These are phyloP conservation scores for Lecanosticta acicola DNA, from an alignment of 2,329 filamentous ascomycete genomes.

Conservation along the genomic window DNA sequence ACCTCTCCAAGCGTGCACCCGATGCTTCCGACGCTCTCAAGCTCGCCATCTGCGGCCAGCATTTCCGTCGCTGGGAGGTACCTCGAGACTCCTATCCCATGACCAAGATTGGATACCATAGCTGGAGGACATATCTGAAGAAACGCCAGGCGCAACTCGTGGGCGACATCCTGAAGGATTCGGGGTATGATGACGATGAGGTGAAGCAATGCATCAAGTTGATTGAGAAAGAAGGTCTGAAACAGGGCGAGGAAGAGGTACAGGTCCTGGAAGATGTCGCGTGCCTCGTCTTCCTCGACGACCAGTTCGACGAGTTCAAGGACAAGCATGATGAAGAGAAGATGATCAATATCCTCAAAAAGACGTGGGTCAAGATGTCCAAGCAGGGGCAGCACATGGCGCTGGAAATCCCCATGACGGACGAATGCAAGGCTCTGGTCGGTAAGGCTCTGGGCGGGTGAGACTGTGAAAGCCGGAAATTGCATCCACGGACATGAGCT, in stretches of 20 bases:
- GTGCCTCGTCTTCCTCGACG: constrained; percentile 80
- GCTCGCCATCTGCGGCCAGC: constrained; percentile 76
- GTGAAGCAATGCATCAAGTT: constrained; percentile 60
- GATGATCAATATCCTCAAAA: constrained; percentile 62
- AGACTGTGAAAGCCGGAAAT: not conserved
- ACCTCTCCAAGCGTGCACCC: constrained; percentile 58
- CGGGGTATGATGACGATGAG: constrained; percentile 49
- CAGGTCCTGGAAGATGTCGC: constrained; percentile 80
- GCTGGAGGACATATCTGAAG: constrained; percentile 70
- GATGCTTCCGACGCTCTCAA: constrained; percentile 61
- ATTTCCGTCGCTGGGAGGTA: constrained; percentile 81
- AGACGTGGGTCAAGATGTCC: constrained; percentile 75
- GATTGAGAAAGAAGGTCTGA: constrained; percentile 72
- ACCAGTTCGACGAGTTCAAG: constrained; percentile 79
- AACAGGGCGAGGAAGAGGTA: constrained; percentile 56
- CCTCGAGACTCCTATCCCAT: constrained; percentile 67
- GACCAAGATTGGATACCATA: constrained; percentile 69
- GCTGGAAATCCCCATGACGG: constrained; percentile 60
- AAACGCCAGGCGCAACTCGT: constrained; percentile 65
- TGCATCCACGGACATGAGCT: too few species aligned
- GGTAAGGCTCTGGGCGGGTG: constrained; percentile 51
- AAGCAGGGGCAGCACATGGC: constrained; percentile 58
- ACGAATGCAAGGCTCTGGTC: constrained; percentile 57
- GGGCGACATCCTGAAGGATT: constrained; percentile 47
- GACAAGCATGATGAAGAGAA: constrained; percentile 69